phyloP scores from a whole-genome alignment of 768 basidiomycete species.

The Hirschioporus abietinus region DNA sequence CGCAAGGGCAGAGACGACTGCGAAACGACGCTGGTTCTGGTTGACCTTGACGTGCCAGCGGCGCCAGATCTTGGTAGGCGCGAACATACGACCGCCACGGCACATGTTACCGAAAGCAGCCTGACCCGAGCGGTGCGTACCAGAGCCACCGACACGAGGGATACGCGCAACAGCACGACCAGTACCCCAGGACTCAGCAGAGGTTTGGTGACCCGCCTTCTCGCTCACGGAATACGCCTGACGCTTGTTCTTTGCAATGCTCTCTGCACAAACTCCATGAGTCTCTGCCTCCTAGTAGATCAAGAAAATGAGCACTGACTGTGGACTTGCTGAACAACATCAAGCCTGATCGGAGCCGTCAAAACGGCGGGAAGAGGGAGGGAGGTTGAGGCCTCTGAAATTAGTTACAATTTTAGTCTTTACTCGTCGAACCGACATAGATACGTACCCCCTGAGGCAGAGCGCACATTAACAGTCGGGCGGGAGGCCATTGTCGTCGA shows the following conservation, averaged over 20 bases:
- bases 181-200: slow-evolving; percentile 99
- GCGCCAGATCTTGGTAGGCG: slow-evolving; percentile 98
- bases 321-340: slow-evolving; percentile 98
- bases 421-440: not conserved
- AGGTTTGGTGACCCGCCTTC: slow-evolving; percentile 99
- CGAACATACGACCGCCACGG: slow-evolving; percentile 99
- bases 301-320: slow-evolving; percentile 58
- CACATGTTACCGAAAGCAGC: slow-evolving; percentile 99
- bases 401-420: slow-evolving; percentile 12
- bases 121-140: slow-evolving; percentile 98
- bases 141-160: slow-evolving; percentile 98
- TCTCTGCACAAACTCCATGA: slow-evolving; percentile 53
- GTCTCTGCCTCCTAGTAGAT: not conserved
- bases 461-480: slow-evolving; percentile 84
- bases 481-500: slow-evolving; percentile 72
- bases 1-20: slow-evolving; percentile 94
- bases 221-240: slow-evolving; percentile 96
- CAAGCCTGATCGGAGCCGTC: slow-evolving; percentile 96
- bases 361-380: slow-evolving; percentile 93
- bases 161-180: slow-evolving; percentile 99
- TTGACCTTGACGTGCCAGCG: slow-evolving; percentile 99
- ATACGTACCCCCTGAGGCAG: slow-evolving; percentile 63
- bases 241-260: slow-evolving; percentile 95
- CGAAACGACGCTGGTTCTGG: slow-evolving; percentile 98
- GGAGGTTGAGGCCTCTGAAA: slow-evolving; percentile 75